Evolutionary conservation across 2,329 filamentous ascomycete genomes (phyloP).

Genomic region (Fusarium musae): DNA sequence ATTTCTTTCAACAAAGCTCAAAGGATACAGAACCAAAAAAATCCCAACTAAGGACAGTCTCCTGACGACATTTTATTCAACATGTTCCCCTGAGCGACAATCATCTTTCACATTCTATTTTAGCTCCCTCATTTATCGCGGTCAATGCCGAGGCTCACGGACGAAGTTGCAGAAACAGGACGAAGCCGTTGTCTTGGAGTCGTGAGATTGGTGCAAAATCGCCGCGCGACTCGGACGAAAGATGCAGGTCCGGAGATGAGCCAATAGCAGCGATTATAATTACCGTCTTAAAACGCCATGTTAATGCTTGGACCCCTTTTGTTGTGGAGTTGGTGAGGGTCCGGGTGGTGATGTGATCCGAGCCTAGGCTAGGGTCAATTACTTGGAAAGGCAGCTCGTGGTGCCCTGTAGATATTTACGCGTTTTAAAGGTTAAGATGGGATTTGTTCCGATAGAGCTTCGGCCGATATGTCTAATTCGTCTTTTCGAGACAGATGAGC

Average conservation of each 20-base stretch:
- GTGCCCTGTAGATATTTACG: neutral
- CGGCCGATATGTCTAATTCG: neutral
- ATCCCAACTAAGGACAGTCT: neutral
- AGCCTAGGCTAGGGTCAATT: neutral
- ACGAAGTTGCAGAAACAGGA: slow-evolving; percentile 8
- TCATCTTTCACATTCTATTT: neutral
- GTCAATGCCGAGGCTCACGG: slow-evolving; percentile 33
- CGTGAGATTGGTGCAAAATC: slow-evolving; percentile 19
- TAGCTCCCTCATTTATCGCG: neutral
- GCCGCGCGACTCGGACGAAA: neutral
- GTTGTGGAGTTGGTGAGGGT: slow-evolving; percentile 1
- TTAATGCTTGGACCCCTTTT: slow-evolving; percentile 7
- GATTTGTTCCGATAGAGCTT: neutral
- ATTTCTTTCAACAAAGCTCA: neutral
- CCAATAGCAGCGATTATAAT: slow-evolving; percentile 12
- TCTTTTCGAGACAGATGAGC: neutral
- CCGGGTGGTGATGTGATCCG: neutral
- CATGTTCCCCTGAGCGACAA: neutral
- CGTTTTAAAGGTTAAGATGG: neutral
- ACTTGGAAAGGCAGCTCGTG: neutral
- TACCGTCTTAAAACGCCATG: slow-evolving; percentile 16
- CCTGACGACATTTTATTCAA: neutral
- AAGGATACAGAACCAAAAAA: neutral
- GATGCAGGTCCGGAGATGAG: neutral
- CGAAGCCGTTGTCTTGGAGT: neutral